A percentile compares a stretch with the other conserved stretches of the same genome.
Conservation (phyloP, 2,329 filamentous ascomycete genomes). For the Aspergillus caelatus region DNA sequence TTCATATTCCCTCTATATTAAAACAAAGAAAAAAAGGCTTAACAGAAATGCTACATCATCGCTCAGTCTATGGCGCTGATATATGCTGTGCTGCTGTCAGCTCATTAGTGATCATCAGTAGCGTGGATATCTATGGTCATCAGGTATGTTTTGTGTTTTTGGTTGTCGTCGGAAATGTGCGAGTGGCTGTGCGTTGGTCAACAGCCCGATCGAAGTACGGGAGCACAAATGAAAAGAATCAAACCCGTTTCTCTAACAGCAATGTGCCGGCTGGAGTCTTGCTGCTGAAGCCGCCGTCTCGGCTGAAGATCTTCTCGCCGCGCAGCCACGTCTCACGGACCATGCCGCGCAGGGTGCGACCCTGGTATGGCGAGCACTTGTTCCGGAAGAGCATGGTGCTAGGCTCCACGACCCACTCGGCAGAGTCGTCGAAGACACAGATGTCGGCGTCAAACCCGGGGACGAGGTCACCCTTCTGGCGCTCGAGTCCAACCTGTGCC, state of each 20-base stretch:
- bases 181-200: slow-evolving; percentile 12
- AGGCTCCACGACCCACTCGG: slow-evolving; percentile 71
- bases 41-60: slow-evolving; percentile 18
- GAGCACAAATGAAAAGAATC: slow-evolving; percentile 17
- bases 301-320: slow-evolving; percentile 72
- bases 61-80: slow-evolving; percentile 14
- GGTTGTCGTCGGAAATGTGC: background rate
- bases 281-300: slow-evolving; percentile 54
- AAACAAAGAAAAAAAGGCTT: slow-evolving; percentile 4
- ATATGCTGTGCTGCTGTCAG: slow-evolving; percentile 18
- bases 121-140: slow-evolving; percentile 11
- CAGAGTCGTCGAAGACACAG: slow-evolving; percentile 87
- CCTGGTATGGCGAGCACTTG: slow-evolving; percentile 88
- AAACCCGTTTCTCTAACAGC: slow-evolving; percentile 43
- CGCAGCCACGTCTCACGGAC: slow-evolving; percentile 86
- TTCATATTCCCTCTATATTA: slow-evolving; percentile 10
- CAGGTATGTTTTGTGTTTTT: background rate
- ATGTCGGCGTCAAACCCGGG: slow-evolving; percentile 88
- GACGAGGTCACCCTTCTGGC: slow-evolving; percentile 77
- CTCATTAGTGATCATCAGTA: slow-evolving; percentile 23
- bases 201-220: slow-evolving; percentile 13
- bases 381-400: slow-evolving; percentile 94
- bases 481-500: slow-evolving; percentile 79
- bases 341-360: slow-evolving; percentile 73
- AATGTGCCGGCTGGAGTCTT: slow-evolving; percentile 41